phyloP scores from a whole-genome alignment of 1,284 basidiomycete species.

The Trametes sp. region DNA sequence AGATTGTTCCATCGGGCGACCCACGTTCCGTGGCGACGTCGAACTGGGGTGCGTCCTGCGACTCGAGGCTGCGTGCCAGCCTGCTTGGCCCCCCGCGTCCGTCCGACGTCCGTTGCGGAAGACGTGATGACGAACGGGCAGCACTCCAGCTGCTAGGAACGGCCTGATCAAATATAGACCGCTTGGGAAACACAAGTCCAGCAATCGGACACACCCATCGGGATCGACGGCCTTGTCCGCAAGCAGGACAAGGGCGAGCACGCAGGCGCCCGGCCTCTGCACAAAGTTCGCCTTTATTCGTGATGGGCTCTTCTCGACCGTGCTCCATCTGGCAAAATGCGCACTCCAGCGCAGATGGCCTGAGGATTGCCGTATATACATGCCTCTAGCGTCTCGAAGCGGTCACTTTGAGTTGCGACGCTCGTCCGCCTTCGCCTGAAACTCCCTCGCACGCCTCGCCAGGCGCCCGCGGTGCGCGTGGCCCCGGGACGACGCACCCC shows the following conservation, averaged over 20 bases:
- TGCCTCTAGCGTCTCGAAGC: conserved; percentile 24
- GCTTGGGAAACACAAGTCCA: conserved; percentile 21
- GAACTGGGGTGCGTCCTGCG: conserved; percentile 22
- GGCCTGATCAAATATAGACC: conserved; percentile 18
- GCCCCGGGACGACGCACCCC: conserved; percentile 5
- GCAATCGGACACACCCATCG: conserved; percentile 18
- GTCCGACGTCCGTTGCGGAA: conserved; percentile 14
- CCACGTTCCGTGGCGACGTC: conserved; percentile 22
- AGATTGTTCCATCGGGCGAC: conserved; percentile 14
- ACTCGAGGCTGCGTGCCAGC: conserved; percentile 14
- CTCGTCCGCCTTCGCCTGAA: conserved; percentile 8
- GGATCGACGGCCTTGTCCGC: conserved; percentile 29
- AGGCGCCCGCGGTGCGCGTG: conserved; percentile 12
- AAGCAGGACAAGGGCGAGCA: conserved; percentile 18
- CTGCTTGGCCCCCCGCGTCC: background rate
- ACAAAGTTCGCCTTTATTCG: conserved; percentile 22
- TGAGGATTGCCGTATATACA: conserved; percentile 21
- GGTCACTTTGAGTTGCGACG: conserved; percentile 30
- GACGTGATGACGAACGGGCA: conserved; percentile 20
- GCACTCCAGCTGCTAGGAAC: background rate
- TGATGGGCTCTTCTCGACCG: conserved; percentile 21
- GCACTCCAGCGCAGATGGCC: conserved; percentile 15
- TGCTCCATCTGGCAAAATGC: conserved; percentile 23
- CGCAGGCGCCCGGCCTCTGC: conserved; percentile 11
- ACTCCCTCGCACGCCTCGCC: conserved; percentile 13